A percentile compares a stretch with the other conserved stretches of the same genome.
These are phyloP conservation scores for Ilyonectria mors-panacis DNA, from an alignment of 2,329 filamentous ascomycete species.

Conservation along the genomic window DNA sequence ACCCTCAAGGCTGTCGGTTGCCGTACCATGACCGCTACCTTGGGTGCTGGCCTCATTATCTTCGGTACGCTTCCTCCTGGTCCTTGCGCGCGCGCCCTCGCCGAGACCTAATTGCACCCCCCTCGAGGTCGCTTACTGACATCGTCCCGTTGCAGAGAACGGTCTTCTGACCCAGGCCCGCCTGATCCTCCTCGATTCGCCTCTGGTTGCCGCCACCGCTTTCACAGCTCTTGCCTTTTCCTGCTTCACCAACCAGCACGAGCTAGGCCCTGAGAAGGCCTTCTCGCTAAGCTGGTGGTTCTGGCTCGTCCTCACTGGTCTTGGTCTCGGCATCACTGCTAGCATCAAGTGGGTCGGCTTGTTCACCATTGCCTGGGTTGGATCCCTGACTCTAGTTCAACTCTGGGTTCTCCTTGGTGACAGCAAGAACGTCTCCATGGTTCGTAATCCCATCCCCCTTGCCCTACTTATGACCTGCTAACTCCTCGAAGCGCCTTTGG, in stretches of 20 bases:
- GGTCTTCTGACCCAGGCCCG: constrained; percentile 95
- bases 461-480: constrained; percentile 23
- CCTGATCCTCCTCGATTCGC: constrained; percentile 95
- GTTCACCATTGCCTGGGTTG: constrained; percentile 99
- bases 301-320: constrained; percentile 89
- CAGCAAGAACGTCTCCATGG: constrained; percentile 84
- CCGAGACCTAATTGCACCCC: not conserved
- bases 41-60: constrained; percentile 89
- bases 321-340: constrained; percentile 89
- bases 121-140: constrained; percentile 46
- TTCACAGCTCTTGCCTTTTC: constrained; percentile 92
- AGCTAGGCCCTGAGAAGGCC: constrained; percentile 89
- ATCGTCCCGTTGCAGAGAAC: constrained; percentile 78
- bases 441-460: constrained; percentile 55
- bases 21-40: constrained; percentile 84
- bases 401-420: constrained; percentile 97
- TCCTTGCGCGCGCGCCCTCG: not conserved
- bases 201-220: constrained; percentile 92
- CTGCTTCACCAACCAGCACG: constrained; percentile 97
- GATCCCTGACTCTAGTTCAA: constrained; percentile 89
- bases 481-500: constrained; percentile 75
- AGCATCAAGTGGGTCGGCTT: constrained; percentile 99
- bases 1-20: constrained; percentile 93
- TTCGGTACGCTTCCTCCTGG: constrained; percentile 77
- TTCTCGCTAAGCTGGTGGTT: constrained; percentile 98